Base-by-base conservation (phyloP, 148 eudicot species). In the Chenopodium berlandieri region DNA sequence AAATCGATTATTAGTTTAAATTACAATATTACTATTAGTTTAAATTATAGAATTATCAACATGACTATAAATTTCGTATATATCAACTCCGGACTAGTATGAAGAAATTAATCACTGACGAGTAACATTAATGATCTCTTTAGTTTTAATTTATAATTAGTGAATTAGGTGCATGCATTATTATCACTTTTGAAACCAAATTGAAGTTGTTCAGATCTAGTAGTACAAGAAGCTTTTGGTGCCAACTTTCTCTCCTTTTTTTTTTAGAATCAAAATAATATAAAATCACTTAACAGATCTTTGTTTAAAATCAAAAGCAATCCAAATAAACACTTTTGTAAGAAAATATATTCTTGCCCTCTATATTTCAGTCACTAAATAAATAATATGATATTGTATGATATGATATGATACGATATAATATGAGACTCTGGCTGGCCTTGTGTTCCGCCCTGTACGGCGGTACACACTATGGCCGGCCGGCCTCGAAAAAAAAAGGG, bases 401-500 rank as follows among this genome's bases (percentile, higher is more conserved):
- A 68, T 70, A 34, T 70, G 73, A 70, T 70, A 70, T 68, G 46
- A 70, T 71, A 40, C 1, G 74, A 71, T 71, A 71, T 2, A 48
- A 40, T 19, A 50, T 50, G 54, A 9, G 14, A 50, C 12, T 50
- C 12, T 11, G 13, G 16, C 12, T 11, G 54, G 14, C 13, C 54
- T 9, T 50, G 14, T 50, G 0, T 50, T 50, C 54, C 2, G 16
- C 54, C 14, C 16, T 10, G 8, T 40, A 40, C 0, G 54, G 16
- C 54, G 14, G 54, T 2, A 50, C 16, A 40, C 8, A 5, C 7
- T 6, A 40, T 40, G 44, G 44, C 44, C 44, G 7, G 44, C 44
- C 44, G 7, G 0, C 7, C 44, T 6, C 44, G 44, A 6, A 40
- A 6, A 50, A 1, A 50, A 50, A 50, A 4, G 8, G 22, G 23